Base-by-base conservation (phyloP, 2,329 filamentous ascomycete species). In the Sordariomycetes sp. region DNA sequence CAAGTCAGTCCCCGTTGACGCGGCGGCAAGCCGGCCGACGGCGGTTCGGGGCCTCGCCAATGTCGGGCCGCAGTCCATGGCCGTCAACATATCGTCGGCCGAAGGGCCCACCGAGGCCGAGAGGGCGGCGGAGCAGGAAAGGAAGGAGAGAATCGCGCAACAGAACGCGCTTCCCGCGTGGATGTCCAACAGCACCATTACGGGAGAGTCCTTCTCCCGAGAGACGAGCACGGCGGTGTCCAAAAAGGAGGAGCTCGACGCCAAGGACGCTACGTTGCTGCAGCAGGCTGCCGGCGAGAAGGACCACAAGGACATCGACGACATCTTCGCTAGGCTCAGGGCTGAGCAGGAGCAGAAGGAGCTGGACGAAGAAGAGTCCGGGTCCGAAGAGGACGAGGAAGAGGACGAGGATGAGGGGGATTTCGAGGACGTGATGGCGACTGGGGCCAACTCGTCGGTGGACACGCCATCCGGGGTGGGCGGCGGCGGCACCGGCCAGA, bases 161-260 rank as follows among this genome's bases (percentile, higher is more conserved):
- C 84, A 89, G 66, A 90, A 90, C 66, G 84, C 82, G 8, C 71
- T 90, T 60, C 87, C 87, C 2, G 73, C 78, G 10, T 90, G 87
- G 85, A 88, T 89, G 72, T 82, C 83, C 1, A 81, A 86, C 59
- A 88, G 85, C 61, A 89, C 86, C 1, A 80, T 89, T 54, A 83
- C 78, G 4, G 82, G 83, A 55, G 78, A 83, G 60, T 79, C 81
- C n/a, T 87, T 82, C 68, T 71, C 74, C 48, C 72, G 62, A 63
- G 66, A 61, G 61, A 59, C 40, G 46, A 71, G 68, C 62, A 67
- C 61, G 53, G 65, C 67, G 55, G 66, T 67, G 60, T 63, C 69
- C 24, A 72, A 73, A 22, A 70, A 74, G 60, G 74, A 76, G 32
- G 72, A 75, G 1, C 76, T 79, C 28, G 74, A 77, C 28, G 70